A percentile compares a stretch with the other conserved stretches of the same genome.
These are phyloP conservation scores for Boletus sp. DNA, from an alignment of 768 basidiomycete species.

Conservation along the genomic window DNA sequence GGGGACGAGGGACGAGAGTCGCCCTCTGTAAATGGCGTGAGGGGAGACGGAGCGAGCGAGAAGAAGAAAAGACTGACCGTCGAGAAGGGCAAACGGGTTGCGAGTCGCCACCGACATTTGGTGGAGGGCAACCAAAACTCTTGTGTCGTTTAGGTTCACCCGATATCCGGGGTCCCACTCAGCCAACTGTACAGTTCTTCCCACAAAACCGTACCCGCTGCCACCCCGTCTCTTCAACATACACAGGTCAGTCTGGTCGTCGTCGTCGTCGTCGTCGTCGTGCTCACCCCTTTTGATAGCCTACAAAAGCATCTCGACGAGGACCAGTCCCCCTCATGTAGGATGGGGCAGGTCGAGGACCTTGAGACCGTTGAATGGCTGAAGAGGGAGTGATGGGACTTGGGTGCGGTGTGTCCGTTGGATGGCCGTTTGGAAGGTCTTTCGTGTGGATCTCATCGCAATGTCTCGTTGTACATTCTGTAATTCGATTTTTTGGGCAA, in stretches of 20 bases:
- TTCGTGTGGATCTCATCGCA: constrained; percentile 72
- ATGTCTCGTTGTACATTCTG: constrained; percentile 84
- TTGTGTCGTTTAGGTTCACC: neutral
- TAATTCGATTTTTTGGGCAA: neutral
- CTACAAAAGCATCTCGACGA: constrained; percentile 90
- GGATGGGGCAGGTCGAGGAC: constrained; percentile 81
- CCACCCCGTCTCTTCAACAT: constrained; percentile 21
- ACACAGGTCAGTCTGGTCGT: constrained; percentile 43
- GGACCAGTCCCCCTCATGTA: constrained; percentile 60
- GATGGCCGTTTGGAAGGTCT: constrained; percentile 59
- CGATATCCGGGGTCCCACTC: constrained; percentile 42
- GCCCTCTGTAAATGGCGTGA: constrained; percentile 38
- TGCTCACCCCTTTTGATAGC: constrained; percentile 37
- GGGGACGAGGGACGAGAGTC: constrained; percentile 37
- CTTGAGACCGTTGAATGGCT: constrained; percentile 85
- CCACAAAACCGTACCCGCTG: constrained; percentile 23
- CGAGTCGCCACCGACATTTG: constrained; percentile 85
- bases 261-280: neutral
- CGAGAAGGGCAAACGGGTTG: constrained; percentile 84
- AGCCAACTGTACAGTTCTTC: constrained; percentile 46
- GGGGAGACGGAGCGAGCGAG: neutral
- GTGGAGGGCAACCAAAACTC: constrained; percentile 13
- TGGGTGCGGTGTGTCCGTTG: constrained; percentile 77
- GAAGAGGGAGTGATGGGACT: constrained; percentile 81
- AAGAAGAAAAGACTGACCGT: constrained; percentile 48